Conservation (phyloP, 345 rosid species). For the Mallotus nudiflorus region DNA sequence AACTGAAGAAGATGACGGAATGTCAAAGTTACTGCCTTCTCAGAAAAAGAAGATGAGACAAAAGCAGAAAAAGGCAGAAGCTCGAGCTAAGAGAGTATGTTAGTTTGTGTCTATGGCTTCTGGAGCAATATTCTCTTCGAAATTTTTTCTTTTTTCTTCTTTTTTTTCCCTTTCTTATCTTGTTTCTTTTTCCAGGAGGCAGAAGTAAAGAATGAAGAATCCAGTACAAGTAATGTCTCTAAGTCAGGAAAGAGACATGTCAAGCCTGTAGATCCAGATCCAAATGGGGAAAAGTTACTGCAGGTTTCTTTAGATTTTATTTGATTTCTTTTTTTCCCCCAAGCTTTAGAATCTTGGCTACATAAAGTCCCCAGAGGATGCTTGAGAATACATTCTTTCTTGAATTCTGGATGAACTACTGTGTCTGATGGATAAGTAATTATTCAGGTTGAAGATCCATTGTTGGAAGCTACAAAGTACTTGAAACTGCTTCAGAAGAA, state of each 20-base stretch:
- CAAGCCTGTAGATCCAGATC: slow-evolving; percentile 96
- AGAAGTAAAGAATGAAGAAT: slow-evolving; percentile 79
- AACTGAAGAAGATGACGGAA: slow-evolving; percentile 71
- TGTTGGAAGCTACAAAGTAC: slow-evolving; percentile 89
- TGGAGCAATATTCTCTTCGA: slow-evolving; percentile 6
- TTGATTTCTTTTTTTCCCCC: background rate
- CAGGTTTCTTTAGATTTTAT: slow-evolving; percentile 56
- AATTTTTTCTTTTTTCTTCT: slow-evolving; percentile 23
- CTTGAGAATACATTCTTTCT: background rate
- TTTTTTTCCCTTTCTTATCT: background rate
- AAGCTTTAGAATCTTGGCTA: background rate
- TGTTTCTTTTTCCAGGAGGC: slow-evolving; percentile 67
- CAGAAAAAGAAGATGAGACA: slow-evolving; percentile 91
- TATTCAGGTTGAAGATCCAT: slow-evolving; percentile 81
- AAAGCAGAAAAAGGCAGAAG: slow-evolving; percentile 94
- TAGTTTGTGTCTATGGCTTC: slow-evolving; percentile 13
- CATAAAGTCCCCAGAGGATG: background rate
- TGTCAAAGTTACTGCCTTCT: slow-evolving; percentile 79
- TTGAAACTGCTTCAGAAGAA: slow-evolving; percentile 87
- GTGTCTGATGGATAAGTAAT: slow-evolving; percentile 16
- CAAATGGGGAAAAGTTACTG: slow-evolving; percentile 82
- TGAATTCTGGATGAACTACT: slow-evolving; percentile 13
- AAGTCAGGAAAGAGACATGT: slow-evolving; percentile 85
- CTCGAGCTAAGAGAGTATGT: slow-evolving; percentile 91
- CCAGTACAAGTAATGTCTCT: slow-evolving; percentile 62